Evolutionary conservation across 2,329 filamentous ascomycete species (phyloP), one percentile per base, ranked within the genome.

Genomic region (Colletotrichum costaricense): DNA sequence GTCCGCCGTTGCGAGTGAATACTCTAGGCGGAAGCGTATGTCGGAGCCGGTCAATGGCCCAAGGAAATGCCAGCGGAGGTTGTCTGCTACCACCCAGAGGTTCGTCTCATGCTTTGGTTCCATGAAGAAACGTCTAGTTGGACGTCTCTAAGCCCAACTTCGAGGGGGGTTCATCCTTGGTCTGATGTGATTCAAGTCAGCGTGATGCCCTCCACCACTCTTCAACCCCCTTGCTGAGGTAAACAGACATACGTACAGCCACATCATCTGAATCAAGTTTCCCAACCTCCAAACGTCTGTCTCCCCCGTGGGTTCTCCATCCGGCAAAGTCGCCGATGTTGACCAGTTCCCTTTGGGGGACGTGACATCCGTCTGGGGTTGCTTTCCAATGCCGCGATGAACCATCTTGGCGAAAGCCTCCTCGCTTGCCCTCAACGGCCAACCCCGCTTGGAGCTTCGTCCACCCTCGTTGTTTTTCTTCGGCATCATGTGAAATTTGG

Each of bases 401-500:
- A 42, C 69, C 69, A 33, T n/a, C 65, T 63, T 54, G 38, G 69
- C 58, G 30, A 16, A 38, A 62, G n/a, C 65, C 65, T 63, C 46
- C 46, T 28, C 56, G n/a, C 42, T 49, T 49, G 55, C 63, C 65
- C 12, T 38, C 35, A 38, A 38, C 35, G 35, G 35, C 52, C 58
- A 22, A 65, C 35, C 35, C 52, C 14, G 24, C 16, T 16, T 28
- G 26, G 26, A 19, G 38, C 33, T 33, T 33, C 33, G 33, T 33
- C 9, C 28, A 6, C 35, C 16, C 26, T 16, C 30, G 33, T 33
- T 28, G 35, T 16, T 5, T 1, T 22, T n/a, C 2, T 42, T 69
- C 65, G 65, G 64, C 58, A 69, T 72, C 69, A 72, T 69, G 69
- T 69, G 69, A 72, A 63, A 46, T 19, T 42, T 16, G n/a, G 38